phyloP scores from a whole-genome alignment of 2,329 filamentous ascomycete genomes.

The Ascochyta fabae region DNA sequence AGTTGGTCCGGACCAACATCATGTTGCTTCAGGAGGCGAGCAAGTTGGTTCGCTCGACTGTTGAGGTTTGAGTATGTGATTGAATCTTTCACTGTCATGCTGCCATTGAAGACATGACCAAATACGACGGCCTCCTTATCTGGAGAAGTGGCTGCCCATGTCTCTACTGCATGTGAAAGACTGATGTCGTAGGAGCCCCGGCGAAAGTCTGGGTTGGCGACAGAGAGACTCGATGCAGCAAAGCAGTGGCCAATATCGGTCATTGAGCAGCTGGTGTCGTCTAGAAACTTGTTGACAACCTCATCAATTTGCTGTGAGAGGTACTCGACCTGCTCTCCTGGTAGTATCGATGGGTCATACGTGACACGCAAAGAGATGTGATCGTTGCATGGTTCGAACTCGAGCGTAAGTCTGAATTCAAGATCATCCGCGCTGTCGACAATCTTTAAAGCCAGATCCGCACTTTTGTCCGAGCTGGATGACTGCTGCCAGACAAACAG shows the following conservation, averaged over 20 bases:
- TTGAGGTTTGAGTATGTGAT: constrained; percentile 73
- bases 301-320: constrained; percentile 68
- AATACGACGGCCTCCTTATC: constrained; percentile 70
- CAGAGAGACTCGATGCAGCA: constrained; percentile 41
- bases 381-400: constrained; percentile 69
- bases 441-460: constrained; percentile 57
- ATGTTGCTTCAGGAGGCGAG: constrained; percentile 58
- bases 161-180: constrained; percentile 60
- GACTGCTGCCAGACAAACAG: constrained; percentile 88
- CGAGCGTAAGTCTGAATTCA: constrained; percentile 77
- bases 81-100: constrained; percentile 44
- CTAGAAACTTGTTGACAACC: constrained; percentile 56
- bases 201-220: constrained; percentile 50
- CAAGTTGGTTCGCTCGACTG: constrained; percentile 67
- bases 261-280: constrained; percentile 44
- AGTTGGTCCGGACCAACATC: constrained; percentile 62
- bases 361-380: constrained; percentile 61
- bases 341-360: constrained; percentile 62
- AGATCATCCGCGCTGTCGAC: constrained; percentile 71
- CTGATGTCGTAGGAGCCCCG: constrained; percentile 29
- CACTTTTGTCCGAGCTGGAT: constrained; percentile 48
- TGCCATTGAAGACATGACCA: constrained; percentile 53
- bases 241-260: constrained; percentile 34
- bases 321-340: constrained; percentile 60
- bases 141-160: constrained; percentile 57